Evolutionary conservation across 1,139 yeast genomes (phyloP), one percentile per base, ranked within the genome.

Genomic region (Debaryomyces sp.): DNA sequence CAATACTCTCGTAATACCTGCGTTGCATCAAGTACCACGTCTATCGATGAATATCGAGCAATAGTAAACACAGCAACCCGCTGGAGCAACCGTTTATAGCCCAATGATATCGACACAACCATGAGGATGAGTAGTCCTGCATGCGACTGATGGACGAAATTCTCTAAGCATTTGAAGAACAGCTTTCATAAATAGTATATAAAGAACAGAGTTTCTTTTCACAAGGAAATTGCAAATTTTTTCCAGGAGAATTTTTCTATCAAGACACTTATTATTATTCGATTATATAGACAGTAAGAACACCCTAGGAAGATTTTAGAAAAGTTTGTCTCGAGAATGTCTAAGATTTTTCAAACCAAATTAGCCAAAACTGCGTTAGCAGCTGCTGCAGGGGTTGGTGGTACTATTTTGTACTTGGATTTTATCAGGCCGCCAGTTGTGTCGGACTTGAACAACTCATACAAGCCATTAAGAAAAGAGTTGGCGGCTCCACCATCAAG

Each of bases 361-460:
- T 48, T 70, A 26, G 67, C 67, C 41, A 72, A 71, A 56, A 57
- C 68, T n/a, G 60, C 69, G n/a, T 54, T 66, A 39, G 77, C 67
- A 36, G 62, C 71, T 23, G 66, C 70, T 37, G 70, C 69, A 29
- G 63, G 63, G 23, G 65, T 61, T 32, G 81, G 78, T 43, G 73
- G 71, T 40, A 59, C 75, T 17, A 62, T 76, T 23, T 58, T 75
- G 33, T 76, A 76, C 56, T 70, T 75, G 50, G 81, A 76, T 59
- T 76, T 72, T 56, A 63, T 75, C 34, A 65, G 58, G 50, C 61
- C 77, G 4, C 76, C 77, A n/a, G 64, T 61, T 35, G 58, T 57
- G 13, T 64, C 75, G 7, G 59, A 61, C 37, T 58, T 71, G 46
- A 56, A 55, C 30, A 62, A 63, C 49, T 63, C 73, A 24, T 74